phyloP scores from a whole-genome alignment of 2,329 filamentous ascomycete species.

The Phaeosphaeriaceae sp. region DNA sequence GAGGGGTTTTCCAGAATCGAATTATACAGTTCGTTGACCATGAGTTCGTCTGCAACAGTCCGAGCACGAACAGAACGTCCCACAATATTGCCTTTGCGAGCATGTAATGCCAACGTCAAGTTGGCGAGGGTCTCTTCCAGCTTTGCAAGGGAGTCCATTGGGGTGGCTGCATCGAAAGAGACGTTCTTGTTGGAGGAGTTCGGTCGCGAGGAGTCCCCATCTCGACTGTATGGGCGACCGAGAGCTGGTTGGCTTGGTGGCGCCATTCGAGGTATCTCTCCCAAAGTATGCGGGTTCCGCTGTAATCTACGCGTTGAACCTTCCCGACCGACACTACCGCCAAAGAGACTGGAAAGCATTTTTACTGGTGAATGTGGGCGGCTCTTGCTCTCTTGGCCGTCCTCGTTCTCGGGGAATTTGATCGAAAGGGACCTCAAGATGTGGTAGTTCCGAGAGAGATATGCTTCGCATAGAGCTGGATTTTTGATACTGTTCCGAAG shows the following conservation, averaged over 20 bases:
- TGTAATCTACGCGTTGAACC: slow-evolving; percentile 44
- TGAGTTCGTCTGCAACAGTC: slow-evolving; percentile 74
- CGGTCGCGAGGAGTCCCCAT: slow-evolving; percentile 43
- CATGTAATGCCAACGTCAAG: slow-evolving; percentile 82
- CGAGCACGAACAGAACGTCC: slow-evolving; percentile 78
- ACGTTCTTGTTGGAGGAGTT: slow-evolving; percentile 44
- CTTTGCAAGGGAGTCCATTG: slow-evolving; percentile 62
- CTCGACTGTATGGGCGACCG: slow-evolving; percentile 46
- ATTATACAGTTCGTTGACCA: slow-evolving; percentile 91
- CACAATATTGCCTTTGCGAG: slow-evolving; percentile 85
- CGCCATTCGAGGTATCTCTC: slow-evolving; percentile 46
- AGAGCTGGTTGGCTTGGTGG: slow-evolving; percentile 45
- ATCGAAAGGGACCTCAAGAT: slow-evolving; percentile 75
- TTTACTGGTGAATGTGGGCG: slow-evolving; percentile 89
- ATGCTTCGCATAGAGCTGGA: slow-evolving; percentile 67
- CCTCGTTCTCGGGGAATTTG: slow-evolving; percentile 68
- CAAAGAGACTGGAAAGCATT: slow-evolving; percentile 82
- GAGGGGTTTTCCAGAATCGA: slow-evolving; percentile 82
- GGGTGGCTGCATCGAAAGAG: slow-evolving; percentile 34
- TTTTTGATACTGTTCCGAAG: slow-evolving; percentile 75
- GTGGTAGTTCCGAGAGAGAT: slow-evolving; percentile 81
- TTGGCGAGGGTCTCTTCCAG: slow-evolving; percentile 86
- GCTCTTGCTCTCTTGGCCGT: slow-evolving; percentile 61
- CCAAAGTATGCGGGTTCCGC: slow-evolving; percentile 41
- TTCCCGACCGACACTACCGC: slow-evolving; percentile 62